These are phyloP conservation scores for Aspergillus floridensis DNA, from an alignment of 2,329 filamentous ascomycete genomes.

Conservation along the genomic window DNA sequence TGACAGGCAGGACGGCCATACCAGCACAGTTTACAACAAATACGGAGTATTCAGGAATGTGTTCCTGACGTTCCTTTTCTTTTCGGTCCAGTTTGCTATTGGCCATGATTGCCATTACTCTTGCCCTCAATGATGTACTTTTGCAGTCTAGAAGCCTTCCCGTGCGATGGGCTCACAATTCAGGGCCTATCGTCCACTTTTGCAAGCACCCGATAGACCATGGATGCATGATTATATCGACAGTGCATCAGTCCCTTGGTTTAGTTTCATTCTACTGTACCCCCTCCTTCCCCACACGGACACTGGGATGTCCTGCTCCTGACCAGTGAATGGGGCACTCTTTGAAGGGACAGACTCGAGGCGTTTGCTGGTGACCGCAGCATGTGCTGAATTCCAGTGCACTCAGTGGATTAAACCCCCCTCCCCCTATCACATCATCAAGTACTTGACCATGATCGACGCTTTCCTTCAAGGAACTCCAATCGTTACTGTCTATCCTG, in stretches of 20 bases:
- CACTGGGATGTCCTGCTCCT: not conserved
- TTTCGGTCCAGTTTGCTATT: not conserved
- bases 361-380: conserved; percentile 7
- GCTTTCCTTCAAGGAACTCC: conserved; percentile 1
- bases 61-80: not conserved
- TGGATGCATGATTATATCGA: conserved; percentile 1
- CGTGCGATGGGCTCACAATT: not conserved
- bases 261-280: not conserved
- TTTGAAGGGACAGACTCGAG: not conserved
- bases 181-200: not conserved
- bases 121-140: not conserved
- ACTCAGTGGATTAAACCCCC: conserved; percentile 9
- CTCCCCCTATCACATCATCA: not conserved
- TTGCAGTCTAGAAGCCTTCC: not conserved
- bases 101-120: not conserved
- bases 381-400: conserved; percentile 17
- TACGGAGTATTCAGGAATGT: no score
- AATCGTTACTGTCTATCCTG: not conserved
- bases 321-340: not conserved
- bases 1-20: not conserved
- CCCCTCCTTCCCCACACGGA: not conserved
- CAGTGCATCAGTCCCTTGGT: not conserved
- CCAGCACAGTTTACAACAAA: not conserved
- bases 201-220: not conserved
- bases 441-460: not conserved